Evolutionary conservation across 441 rosid species (phyloP).

Genomic region (Populus hybrid): DNA sequence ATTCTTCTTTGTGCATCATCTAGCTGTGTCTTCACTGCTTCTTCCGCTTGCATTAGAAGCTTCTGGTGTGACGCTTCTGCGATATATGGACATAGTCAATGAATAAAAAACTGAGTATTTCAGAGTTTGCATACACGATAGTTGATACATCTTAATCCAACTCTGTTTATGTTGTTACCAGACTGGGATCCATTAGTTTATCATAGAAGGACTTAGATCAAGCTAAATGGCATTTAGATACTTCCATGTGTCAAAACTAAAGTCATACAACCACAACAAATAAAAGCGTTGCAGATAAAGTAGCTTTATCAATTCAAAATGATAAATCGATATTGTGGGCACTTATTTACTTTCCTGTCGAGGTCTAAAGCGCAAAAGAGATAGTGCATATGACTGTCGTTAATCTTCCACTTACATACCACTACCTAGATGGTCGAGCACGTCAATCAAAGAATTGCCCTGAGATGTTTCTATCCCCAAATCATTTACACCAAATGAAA

Average conservation of each 20-base stretch:
- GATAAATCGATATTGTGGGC: not conserved
- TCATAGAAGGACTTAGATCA: not conserved
- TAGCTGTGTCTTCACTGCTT: conserved; percentile 54
- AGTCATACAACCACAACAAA: not conserved
- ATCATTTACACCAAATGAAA: conserved; percentile 10
- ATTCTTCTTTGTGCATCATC: conserved; percentile 61
- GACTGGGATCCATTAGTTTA: not conserved
- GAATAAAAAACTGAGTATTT: conserved; percentile 1
- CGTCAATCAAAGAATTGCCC: not conserved
- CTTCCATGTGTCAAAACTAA: not conserved
- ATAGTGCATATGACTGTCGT: not conserved
- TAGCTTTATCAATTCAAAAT: conserved; percentile 1
- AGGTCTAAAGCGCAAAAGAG: not conserved
- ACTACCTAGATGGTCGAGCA: not conserved
- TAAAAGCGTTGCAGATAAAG: not conserved
- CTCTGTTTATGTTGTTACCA: not conserved
- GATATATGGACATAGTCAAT: not conserved
- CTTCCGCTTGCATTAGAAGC: conserved; percentile 60
- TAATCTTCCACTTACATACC: conserved; percentile 1
- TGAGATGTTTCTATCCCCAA: not conserved
- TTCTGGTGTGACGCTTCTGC: conserved; percentile 70
- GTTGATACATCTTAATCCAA: not conserved
- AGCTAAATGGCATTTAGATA: not conserved
- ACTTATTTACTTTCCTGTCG: not conserved
- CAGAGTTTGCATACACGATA: not conserved